These are phyloP conservation scores for Chaetoceros tenuissimus DNA, from an alignment of 108 stramenopile species.

Conservation along the genomic window DNA sequence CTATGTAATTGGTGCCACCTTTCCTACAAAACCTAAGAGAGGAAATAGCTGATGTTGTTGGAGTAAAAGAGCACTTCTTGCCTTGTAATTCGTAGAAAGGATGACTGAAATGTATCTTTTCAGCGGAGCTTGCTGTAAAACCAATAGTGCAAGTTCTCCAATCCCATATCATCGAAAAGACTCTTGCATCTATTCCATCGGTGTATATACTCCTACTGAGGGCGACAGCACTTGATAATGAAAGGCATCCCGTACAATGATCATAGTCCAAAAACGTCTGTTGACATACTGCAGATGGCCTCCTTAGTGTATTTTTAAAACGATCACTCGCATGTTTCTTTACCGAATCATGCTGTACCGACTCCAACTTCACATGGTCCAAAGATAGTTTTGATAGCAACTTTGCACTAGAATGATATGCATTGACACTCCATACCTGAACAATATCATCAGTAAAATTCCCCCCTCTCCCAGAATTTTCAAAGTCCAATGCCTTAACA, in stretches of 20 bases:
- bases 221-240: neutral
- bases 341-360: neutral
- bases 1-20: neutral
- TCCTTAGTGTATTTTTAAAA: neutral
- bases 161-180: neutral
- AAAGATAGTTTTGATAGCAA: neutral
- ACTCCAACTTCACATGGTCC: neutral
- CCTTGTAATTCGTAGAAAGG: neutral
- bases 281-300: neutral
- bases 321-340: neutral
- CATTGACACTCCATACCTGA: neutral
- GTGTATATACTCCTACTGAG: neutral
- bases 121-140: neutral
- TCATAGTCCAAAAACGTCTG: neutral
- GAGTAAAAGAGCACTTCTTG: neutral
- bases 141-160: neutral
- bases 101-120: neutral
- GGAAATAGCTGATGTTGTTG: neutral
- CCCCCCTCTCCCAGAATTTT: neutral
- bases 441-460: neutral
- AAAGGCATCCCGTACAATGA: neutral
- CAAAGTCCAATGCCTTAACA: neutral
- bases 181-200: neutral
- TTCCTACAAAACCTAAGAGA: neutral
- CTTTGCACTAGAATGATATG: neutral